Evolutionary conservation across 2,329 filamentous ascomycete species (phyloP), one percentile per base, ranked within the genome.

Genomic region (Cercospora sesami): DNA sequence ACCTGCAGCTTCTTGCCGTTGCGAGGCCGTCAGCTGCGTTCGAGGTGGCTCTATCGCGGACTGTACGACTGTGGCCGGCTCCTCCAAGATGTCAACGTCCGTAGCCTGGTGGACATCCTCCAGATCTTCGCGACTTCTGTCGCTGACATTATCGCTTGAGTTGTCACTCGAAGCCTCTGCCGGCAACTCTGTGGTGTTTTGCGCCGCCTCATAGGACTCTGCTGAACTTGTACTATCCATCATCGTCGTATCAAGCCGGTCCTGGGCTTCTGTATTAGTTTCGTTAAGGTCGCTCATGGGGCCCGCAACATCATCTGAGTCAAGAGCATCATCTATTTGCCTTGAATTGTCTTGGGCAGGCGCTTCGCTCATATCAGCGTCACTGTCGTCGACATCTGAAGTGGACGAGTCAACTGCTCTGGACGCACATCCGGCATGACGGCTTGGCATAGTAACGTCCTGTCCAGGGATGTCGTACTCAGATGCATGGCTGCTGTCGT

Each of bases 1-100:
- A 65, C 63, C 63, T 65, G 63, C 53, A 59, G 53, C 63, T 57
- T 36, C 28, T 23, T 65, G 63, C 63, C 42, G 53, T 51, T 59
- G 55, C 53, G 55, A 60, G 61, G 45, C 45, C 30, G 28, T 63
- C 45, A 51, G 28, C 42, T 36, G 42, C 55, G 31, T 58, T 31
- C 28, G 51, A 48, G 55, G 45, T 6, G 63, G 26, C 33, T 65
- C 53, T 60, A 48, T 42, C 53, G 36, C n/a, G 36, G 63, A 30
- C 53, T 59, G 53, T 42, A 33, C 33, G 55, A 33, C 53, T 51
- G 45, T 33, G 21, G n/a, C 26, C 53, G 61, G 39, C 60, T 51
- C 16, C 26, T 33, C 23, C 39, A n/a, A 21, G 5, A 31, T 10
- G 18, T 45, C 31, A 5, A 16, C 14, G 30, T 28, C 7, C 8